Conservation (phyloP, 768 basidiomycete species). For the Mrakia gelida region DNA sequence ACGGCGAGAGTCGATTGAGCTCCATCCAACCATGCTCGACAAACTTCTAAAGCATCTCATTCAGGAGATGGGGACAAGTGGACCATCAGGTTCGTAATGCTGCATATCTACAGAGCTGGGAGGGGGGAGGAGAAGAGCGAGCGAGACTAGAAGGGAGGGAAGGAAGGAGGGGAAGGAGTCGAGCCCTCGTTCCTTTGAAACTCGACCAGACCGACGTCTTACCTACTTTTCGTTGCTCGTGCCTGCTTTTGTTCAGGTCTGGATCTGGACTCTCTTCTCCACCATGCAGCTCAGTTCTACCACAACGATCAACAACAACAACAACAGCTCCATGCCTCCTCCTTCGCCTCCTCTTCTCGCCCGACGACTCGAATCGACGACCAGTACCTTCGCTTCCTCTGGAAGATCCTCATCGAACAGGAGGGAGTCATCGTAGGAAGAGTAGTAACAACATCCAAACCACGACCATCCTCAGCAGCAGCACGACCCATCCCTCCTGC, state of each 20-base stretch:
- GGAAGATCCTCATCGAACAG: slow-evolving; percentile 18
- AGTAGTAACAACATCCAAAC: not conserved
- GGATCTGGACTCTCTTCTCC: slow-evolving; percentile 17
- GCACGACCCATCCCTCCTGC: not conserved
- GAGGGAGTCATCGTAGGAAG: slow-evolving; percentile 20
- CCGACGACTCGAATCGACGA: slow-evolving; percentile 12
- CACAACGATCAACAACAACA: not conserved
- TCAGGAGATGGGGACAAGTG: slow-evolving; percentile 25
- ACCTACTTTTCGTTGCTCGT: not conserved
- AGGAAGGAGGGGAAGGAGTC: not conserved
- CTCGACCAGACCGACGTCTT: not conserved
- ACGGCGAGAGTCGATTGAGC: not conserved
- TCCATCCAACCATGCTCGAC: slow-evolving; percentile 21
- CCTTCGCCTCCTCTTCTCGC: not conserved
- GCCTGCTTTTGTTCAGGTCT: not conserved
- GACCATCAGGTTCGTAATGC: slow-evolving; percentile 12
- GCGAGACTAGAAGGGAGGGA: not conserved
- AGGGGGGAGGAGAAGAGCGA: not conserved
- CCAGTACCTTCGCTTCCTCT: slow-evolving; percentile 16
- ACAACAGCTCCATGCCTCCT: not conserved
- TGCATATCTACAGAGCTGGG: not conserved
- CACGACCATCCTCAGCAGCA: not conserved
- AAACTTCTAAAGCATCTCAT: slow-evolving; percentile 21
- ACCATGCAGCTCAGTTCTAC: not conserved
- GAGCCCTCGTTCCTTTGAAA: not conserved